phyloP scores from a whole-genome alignment of 306 rosid species.

The Cucumis sativus region Cucumber_9930_V3 NC_026655.2:1038501-1039000 shows the following conservation, averaged over 20 bases:
- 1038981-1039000: constrained; percentile 84
- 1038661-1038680: neutral
- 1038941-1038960: constrained; percentile 50
- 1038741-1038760: constrained; percentile 86
- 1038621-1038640: neutral
- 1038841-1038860: neutral
- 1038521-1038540: constrained; percentile 66
- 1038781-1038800: constrained; percentile 73
- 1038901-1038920: neutral
- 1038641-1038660: neutral
- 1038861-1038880: neutral
- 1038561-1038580: neutral
- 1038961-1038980: constrained; percentile 81
- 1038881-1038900: neutral
- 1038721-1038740: constrained; percentile 77
- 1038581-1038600: neutral
- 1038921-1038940: constrained; percentile 32
- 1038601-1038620: neutral
- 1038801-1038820: constrained; percentile 99
- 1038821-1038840: constrained; percentile 13
- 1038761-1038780: constrained; percentile 88
- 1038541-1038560: constrained; percentile 87
- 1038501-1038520: constrained; percentile 64
- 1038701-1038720: neutral
- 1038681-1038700: neutral